Evolutionary conservation across 768 basidiomycete species (phyloP).

Genomic region (Tephrocybe sp.): DNA sequence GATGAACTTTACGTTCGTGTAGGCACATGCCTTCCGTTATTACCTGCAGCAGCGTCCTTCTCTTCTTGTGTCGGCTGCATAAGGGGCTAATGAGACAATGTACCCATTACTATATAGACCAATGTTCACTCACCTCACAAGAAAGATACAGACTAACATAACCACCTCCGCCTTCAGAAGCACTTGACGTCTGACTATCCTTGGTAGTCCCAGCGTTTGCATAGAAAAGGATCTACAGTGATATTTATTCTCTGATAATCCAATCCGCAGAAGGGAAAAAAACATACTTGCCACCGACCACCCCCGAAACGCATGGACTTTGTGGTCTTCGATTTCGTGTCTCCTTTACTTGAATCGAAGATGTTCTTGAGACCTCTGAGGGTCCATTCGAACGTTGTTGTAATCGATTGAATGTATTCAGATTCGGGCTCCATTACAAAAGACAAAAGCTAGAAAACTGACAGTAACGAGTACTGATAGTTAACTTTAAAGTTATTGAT

Average conservation of each 20-base stretch:
- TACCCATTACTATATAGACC: neutral
- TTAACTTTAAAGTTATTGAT: too few species aligned
- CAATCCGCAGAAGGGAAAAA: neutral
- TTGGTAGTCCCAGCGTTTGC: conserved; percentile 72
- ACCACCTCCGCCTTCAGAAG: conserved; percentile 35
- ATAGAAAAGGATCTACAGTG: conserved; percentile 71
- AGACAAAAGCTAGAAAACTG: neutral
- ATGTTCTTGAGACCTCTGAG: conserved; percentile 65
- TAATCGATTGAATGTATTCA: conserved; percentile 49
- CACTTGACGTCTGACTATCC: conserved; percentile 32
- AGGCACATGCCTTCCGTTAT: conserved; percentile 47
- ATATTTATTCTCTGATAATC: too few species aligned
- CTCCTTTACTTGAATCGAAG: conserved; percentile 80
- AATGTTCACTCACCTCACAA: conserved; percentile 58
- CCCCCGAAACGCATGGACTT: conserved; percentile 75
- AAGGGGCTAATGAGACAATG: neutral
- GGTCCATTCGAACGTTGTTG: conserved; percentile 76
- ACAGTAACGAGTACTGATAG: neutral
- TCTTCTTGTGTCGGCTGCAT: conserved; percentile 73
- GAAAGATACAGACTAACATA: conserved; percentile 78
- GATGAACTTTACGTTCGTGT: neutral
- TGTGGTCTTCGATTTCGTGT: conserved; percentile 71
- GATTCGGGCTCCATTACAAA: conserved; percentile 23
- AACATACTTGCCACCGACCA: conserved; percentile 71
- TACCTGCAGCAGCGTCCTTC: conserved; percentile 58